Percentiles rank a stretch among this genome's conserved stretches.
These are phyloP conservation scores for Collybia nuda DNA, from an alignment of 768 basidiomycete species.

Conservation along the genomic window DNA sequence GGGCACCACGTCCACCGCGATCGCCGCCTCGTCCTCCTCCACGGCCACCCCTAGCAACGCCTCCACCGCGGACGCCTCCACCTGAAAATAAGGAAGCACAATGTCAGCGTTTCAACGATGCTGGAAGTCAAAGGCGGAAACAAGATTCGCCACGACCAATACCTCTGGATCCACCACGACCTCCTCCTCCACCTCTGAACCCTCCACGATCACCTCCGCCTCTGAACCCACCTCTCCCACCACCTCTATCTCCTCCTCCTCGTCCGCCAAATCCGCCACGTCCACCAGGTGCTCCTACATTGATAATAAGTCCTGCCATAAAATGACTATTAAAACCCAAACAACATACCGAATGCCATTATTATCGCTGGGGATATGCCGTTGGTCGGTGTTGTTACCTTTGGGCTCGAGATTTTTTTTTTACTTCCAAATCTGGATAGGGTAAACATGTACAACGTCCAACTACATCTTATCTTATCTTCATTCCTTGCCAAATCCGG, in stretches of 20 bases:
- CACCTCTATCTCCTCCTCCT: slow-evolving; percentile 35
- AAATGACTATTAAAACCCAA: not conserved
- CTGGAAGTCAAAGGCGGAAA: not conserved
- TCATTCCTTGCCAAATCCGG: too few species aligned
- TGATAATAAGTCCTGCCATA: not conserved
- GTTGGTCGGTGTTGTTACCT: slow-evolving; percentile 6
- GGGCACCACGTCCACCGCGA: slow-evolving; percentile 43
- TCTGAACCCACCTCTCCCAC: slow-evolving; percentile 38
- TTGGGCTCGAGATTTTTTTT: slow-evolving; percentile 19
- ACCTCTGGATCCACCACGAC: slow-evolving; percentile 41
- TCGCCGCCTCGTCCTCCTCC: slow-evolving; percentile 41
- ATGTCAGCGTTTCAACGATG: not conserved
- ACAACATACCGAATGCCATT: slow-evolving; percentile 24
- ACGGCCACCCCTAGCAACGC: slow-evolving; percentile 37
- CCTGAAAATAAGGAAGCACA: slow-evolving; percentile 22
- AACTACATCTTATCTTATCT: slow-evolving; percentile 13
- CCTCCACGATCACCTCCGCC: slow-evolving; percentile 34
- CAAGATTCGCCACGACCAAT: slow-evolving; percentile 35
- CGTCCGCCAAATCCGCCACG: slow-evolving; percentile 71
- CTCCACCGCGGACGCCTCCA: slow-evolving; percentile 38
- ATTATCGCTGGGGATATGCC: slow-evolving; percentile 8
- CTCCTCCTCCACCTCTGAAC: slow-evolving; percentile 35
- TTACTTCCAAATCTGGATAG: slow-evolving; percentile 12
- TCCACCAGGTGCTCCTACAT: slow-evolving; percentile 60
- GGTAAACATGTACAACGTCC: slow-evolving; percentile 10